Evolutionary conservation across 1,284 basidiomycete genomes (phyloP).

Genomic region (Irpex sp.): DNA sequence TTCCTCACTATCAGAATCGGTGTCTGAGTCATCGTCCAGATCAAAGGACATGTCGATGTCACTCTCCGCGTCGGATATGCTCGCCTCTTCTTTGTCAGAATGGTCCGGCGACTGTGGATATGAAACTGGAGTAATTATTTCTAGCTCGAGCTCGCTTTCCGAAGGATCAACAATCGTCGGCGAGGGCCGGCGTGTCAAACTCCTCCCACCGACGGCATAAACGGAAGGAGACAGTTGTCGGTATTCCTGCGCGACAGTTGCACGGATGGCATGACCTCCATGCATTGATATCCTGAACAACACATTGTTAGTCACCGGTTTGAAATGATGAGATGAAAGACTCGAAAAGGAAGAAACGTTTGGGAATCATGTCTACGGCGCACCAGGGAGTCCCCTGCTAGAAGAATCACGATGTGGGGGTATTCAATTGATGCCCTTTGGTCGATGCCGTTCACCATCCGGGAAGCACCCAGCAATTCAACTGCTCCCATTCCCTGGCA

Average conservation of each 20-base stretch:
- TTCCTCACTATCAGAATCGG: neutral
- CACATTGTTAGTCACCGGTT: constrained; percentile 4
- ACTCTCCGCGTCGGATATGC: constrained; percentile 11
- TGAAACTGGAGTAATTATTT: constrained; percentile 14
- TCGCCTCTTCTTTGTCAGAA: constrained; percentile 1
- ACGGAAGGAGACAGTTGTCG: neutral
- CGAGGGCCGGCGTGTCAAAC: neutral
- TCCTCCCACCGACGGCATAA: neutral
- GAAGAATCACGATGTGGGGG: neutral
- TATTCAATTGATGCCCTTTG: neutral
- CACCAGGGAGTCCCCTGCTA: neutral
- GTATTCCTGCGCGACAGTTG: constrained; percentile 6
- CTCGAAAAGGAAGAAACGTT: neutral
- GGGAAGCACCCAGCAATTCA: neutral
- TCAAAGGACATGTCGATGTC: constrained; percentile 7
- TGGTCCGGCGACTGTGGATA: neutral
- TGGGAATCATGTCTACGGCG: neutral
- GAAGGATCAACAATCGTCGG: neutral
- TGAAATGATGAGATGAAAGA: neutral
- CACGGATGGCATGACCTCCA: constrained; percentile 6
- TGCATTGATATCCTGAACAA: constrained; percentile 1
- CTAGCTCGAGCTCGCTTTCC: constrained; percentile 2
- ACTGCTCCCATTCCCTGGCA: neutral
- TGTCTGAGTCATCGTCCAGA: neutral
- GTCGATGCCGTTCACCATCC: neutral